These are phyloP conservation scores for Boletus sensibilis DNA, from an alignment of 768 basidiomycete species.

Conservation along the genomic window DNA sequence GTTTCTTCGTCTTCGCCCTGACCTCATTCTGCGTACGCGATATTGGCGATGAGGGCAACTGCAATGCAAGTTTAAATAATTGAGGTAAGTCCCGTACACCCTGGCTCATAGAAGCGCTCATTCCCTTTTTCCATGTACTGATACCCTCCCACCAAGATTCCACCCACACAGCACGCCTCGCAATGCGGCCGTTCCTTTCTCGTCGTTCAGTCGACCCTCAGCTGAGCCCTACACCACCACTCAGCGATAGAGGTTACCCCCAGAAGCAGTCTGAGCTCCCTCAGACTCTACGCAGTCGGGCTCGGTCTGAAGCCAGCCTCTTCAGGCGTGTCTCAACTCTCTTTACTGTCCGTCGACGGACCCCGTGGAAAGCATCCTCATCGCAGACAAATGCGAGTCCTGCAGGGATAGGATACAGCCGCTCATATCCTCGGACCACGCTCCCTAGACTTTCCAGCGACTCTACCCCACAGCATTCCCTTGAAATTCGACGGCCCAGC, in stretches of 20 bases:
- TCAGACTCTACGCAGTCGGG: constrained; percentile 18
- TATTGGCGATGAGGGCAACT: constrained; percentile 19
- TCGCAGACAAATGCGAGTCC: constrained; percentile 4
- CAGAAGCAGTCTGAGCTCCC: constrained; percentile 1
- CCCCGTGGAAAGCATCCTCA: constrained; percentile 12
- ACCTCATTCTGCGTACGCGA: constrained; percentile 13
- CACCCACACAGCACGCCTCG: neutral
- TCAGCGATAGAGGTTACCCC: constrained; percentile 3
- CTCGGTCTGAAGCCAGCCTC: constrained; percentile 28
- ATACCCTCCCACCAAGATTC: constrained; percentile 1
- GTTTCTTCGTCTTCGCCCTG: constrained; percentile 2
- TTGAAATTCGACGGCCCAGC: constrained; percentile 34
- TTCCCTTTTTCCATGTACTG: constrained; percentile 17
- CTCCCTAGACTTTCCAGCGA: constrained; percentile 26
- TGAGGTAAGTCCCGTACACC: constrained; percentile 8
- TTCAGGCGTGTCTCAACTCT: constrained; percentile 30
- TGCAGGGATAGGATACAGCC: constrained; percentile 19
- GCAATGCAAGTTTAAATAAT: constrained; percentile 21
- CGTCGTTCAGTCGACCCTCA: constrained; percentile 31
- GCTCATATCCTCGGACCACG: constrained; percentile 6
- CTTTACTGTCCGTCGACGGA: constrained; percentile 26
- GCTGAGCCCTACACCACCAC: neutral
- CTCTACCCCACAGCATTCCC: constrained; percentile 24
- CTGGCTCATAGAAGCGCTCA: neutral
- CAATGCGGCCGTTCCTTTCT: constrained; percentile 32